These are phyloP conservation scores for Coniella lustricola DNA, from an alignment of 2,329 filamentous ascomycete species.

Conservation along the genomic window DNA sequence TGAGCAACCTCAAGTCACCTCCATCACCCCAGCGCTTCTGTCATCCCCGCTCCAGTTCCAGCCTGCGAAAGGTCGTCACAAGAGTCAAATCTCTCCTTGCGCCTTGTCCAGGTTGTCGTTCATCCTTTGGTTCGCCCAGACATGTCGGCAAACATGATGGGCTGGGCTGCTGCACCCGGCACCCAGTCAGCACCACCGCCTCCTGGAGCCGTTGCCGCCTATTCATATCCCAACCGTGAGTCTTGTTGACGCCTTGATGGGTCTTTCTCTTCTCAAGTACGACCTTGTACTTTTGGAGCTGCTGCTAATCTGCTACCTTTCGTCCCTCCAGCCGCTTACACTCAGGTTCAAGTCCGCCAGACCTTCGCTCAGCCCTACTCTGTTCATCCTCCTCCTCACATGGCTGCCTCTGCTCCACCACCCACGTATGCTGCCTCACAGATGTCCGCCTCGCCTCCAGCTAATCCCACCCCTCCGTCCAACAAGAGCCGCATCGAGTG, in stretches of 20 bases:
- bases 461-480: slow-evolving; percentile 24
- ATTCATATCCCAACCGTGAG: slow-evolving; percentile 34
- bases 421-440: slow-evolving; percentile 21
- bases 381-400: slow-evolving; percentile 26
- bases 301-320: slow-evolving; percentile 23
- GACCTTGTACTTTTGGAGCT: too few species aligned
- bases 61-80: background rate
- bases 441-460: slow-evolving; percentile 19
- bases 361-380: slow-evolving; percentile 42
- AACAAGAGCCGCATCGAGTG: slow-evolving; percentile 64
- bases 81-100: too few species aligned
- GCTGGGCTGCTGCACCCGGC: slow-evolving; percentile 28
- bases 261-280: background rate
- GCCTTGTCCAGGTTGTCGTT: too few species aligned
- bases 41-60: background rate
- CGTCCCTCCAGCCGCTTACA: slow-evolving; percentile 55
- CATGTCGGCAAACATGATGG: slow-evolving; percentile 23
- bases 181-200: slow-evolving; percentile 29
- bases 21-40: too few species aligned
- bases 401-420: slow-evolving; percentile 15
- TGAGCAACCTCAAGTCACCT: too few species aligned
- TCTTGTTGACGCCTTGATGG: slow-evolving; percentile 8
- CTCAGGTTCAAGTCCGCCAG: slow-evolving; percentile 55
- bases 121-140: background rate
- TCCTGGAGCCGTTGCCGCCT: slow-evolving; percentile 28